Conservation (phyloP, 169 alveolate species). For the Eimeria falciformis region DNA sequence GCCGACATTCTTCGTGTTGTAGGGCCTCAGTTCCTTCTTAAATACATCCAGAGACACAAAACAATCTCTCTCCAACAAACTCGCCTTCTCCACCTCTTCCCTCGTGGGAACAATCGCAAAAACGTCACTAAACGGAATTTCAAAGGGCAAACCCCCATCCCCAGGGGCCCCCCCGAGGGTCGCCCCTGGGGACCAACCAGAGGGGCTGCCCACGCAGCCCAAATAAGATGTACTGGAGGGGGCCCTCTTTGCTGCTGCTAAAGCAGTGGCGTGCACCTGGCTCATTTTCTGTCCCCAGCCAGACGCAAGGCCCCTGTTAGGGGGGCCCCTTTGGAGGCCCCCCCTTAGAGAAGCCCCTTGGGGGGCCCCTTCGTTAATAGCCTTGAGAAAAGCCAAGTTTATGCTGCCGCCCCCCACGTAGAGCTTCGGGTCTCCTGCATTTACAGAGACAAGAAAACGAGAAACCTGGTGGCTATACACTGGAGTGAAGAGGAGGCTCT, state of each 20-base stretch:
- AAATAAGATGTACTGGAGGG: not conserved
- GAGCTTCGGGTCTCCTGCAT: constrained; percentile 24
- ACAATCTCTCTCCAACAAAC: not conserved
- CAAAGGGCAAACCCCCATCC: not conserved
- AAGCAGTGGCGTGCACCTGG: not conserved
- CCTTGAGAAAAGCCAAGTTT: not conserved
- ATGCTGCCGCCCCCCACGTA: constrained; percentile 38
- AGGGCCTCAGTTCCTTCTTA: not conserved
- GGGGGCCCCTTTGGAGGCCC: not conserved
- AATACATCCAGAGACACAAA: not conserved
- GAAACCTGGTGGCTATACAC: not conserved
- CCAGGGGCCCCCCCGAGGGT: not conserved
- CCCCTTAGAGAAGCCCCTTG: not conserved
- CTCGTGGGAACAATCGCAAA: not conserved
- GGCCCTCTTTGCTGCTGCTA: not conserved
- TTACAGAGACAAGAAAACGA: constrained; percentile 10
- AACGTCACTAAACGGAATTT: not conserved
- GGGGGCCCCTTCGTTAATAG: not conserved
- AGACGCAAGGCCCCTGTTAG: not conserved
- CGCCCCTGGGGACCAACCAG: not conserved
- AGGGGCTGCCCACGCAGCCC: not conserved
- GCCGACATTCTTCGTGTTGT: not conserved
- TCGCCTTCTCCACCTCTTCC: not conserved
- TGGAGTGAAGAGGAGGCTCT: constrained; percentile 7
- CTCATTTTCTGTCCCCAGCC: not conserved